Evolutionary conservation across 78 protist species (phyloP).

Genomic region (Dictyostelium brefeldianum): DNA sequence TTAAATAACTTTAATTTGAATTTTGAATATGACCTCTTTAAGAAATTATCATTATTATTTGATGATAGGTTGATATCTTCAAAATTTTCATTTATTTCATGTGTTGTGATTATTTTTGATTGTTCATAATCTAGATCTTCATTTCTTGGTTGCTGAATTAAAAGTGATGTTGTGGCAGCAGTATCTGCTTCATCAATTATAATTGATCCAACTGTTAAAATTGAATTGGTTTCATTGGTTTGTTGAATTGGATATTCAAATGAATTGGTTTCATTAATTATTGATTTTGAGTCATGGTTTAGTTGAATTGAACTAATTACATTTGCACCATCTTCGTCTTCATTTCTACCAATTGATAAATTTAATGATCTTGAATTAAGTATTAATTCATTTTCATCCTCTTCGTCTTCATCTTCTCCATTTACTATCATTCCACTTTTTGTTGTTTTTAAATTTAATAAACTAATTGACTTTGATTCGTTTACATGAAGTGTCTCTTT

Average conservation of each 20-base stretch:
- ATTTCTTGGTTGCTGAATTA: neutral
- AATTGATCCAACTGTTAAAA: neutral
- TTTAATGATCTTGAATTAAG: neutral
- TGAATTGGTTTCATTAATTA: neutral
- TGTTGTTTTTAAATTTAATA: no score
- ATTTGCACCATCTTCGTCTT: neutral
- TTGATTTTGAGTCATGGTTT: neutral
- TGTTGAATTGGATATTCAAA: neutral
- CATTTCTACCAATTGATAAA: neutral
- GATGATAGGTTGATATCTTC: neutral
- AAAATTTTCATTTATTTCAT: neutral
- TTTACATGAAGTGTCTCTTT: conserved; percentile 49
- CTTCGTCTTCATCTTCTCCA: neutral
- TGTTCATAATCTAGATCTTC: neutral
- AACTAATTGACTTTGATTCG: neutral
- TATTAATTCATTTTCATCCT: neutral
- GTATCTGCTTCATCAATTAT: neutral
- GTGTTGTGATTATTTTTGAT: neutral
- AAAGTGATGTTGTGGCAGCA: neutral
- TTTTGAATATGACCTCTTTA: conserved; percentile 1
- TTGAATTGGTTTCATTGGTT: neutral
- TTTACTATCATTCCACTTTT: neutral
- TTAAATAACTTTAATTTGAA: neutral
- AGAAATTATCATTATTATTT: neutral
- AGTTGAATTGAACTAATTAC: no score